Conservation (phyloP, 345 rosid species). For the Excoecaria agallocha region DNA sequence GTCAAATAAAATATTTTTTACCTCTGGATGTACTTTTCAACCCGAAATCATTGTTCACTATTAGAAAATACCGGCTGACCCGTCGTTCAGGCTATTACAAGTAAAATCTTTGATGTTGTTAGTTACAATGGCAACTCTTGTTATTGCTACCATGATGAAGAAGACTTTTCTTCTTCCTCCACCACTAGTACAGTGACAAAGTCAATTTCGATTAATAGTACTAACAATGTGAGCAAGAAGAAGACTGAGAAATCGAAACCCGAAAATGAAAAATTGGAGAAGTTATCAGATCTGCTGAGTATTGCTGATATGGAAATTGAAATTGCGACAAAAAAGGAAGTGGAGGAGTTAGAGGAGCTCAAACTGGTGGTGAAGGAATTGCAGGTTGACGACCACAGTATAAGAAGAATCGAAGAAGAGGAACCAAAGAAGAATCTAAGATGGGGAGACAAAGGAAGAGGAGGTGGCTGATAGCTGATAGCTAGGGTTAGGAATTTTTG, state of each 20-base stretch:
- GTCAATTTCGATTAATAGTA: neutral
- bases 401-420: no score
- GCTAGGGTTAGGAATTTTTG: no score
- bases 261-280: constrained; percentile 55
- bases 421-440: no score
- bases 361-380: constrained; percentile 65
- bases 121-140: constrained; percentile 78
- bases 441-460: no score
- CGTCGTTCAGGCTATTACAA: no score
- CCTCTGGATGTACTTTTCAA: no score
- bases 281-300: constrained; percentile 73
- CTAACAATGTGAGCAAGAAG: neutral
- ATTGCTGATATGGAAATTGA: constrained; percentile 71
- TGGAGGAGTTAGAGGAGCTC: constrained; percentile 60
- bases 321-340: constrained; percentile 61
- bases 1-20: no score
- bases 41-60: no score
- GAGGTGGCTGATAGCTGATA: no score
- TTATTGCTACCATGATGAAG: constrained; percentile 41
- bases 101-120: constrained; percentile 59
- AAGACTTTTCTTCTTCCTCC: constrained; percentile 21
- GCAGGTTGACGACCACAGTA: constrained; percentile 39
- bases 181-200: constrained; percentile 10
- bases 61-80: no score
- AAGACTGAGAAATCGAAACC: constrained; percentile 1